phyloP scores from a whole-genome alignment of 169 alveolate species.

The Toxoplasma gondii region DNA sequence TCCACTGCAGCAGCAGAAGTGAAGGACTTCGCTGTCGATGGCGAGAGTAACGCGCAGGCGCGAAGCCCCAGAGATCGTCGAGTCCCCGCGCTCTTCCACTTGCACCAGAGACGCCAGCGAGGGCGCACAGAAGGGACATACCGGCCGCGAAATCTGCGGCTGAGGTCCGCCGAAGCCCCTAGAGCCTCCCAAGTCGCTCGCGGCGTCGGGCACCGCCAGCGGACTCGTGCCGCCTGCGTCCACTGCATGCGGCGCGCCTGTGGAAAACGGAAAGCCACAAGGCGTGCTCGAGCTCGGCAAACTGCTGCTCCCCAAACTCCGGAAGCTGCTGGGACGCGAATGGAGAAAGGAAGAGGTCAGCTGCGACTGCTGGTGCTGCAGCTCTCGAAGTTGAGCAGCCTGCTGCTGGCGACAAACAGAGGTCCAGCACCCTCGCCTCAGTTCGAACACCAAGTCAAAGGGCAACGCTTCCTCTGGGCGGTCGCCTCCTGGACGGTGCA shows the following conservation, averaged over 20 bases:
- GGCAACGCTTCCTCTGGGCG: background rate
- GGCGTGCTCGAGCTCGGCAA: background rate
- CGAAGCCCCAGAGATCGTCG: background rate
- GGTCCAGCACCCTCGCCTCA: slow-evolving; percentile 33
- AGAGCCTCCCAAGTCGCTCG: background rate
- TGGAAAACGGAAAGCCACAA: background rate
- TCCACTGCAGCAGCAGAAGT: slow-evolving; percentile 32
- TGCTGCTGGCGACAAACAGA: slow-evolving; percentile 14
- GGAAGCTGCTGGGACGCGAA: background rate
- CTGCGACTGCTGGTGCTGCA: slow-evolving; percentile 16
- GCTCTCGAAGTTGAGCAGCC: background rate
- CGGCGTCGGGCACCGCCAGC: background rate
- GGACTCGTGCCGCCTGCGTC: background rate
- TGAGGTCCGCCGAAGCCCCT: slow-evolving; percentile 1
- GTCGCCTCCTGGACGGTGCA: too few relatives aligned
- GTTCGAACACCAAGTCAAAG: background rate
- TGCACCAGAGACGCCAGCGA: background rate
- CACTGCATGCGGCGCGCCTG: background rate
- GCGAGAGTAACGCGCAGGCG: background rate
- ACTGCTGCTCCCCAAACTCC: background rate
- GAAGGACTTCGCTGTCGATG: slow-evolving; percentile 38
- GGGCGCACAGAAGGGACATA: background rate
- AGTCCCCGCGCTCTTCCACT: background rate
- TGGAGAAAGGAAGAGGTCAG: slow-evolving; percentile 7
- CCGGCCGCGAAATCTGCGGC: background rate